Percentiles rank a stretch among this genome's conserved stretches.
Evolutionary conservation across 176 grass and related monocot species (phyloP).

Genomic region (Aegilops speltoides): DNA sequence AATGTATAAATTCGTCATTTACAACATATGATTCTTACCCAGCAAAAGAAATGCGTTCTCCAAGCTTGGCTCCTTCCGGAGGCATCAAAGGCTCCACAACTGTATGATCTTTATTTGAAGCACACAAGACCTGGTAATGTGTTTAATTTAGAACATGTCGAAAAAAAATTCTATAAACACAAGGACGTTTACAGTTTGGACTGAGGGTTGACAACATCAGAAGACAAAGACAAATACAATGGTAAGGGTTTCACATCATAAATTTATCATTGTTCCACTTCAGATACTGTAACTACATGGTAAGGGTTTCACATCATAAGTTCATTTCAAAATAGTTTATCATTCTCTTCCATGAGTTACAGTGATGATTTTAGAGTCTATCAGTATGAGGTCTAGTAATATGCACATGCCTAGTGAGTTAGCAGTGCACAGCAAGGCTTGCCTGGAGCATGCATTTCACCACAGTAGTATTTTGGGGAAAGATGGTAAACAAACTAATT

Average conservation of each 20-base stretch:
- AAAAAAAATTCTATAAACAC: constrained; percentile 16
- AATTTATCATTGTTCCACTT: not conserved
- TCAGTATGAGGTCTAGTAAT: not conserved
- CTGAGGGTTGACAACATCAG: constrained; percentile 7
- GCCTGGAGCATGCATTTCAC: not conserved
- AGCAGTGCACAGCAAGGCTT: not conserved
- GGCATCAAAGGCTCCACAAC: constrained; percentile 92
- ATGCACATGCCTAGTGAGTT: not conserved
- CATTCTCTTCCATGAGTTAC: not conserved
- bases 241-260: not conserved
- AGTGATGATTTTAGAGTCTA: not conserved
- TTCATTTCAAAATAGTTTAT: not conserved
- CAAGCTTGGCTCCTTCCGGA: constrained; percentile 87
- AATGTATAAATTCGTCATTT: not conserved
- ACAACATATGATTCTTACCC: constrained; percentile 54
- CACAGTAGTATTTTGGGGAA: not conserved
- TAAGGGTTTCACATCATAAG: not conserved
- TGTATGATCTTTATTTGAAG: constrained; percentile 87
- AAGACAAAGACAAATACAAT: not conserved
- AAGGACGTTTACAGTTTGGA: not conserved
- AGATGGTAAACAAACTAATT: constrained; percentile 5
- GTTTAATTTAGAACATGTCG: not conserved
- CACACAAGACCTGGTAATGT: constrained; percentile 63
- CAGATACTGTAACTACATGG: constrained; percentile 1
- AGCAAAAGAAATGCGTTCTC: constrained; percentile 83